Evolutionary conservation across 805 yeast species (phyloP), one percentile per base, ranked within the genome.

Genomic region (Komagataella pastoris): DNA sequence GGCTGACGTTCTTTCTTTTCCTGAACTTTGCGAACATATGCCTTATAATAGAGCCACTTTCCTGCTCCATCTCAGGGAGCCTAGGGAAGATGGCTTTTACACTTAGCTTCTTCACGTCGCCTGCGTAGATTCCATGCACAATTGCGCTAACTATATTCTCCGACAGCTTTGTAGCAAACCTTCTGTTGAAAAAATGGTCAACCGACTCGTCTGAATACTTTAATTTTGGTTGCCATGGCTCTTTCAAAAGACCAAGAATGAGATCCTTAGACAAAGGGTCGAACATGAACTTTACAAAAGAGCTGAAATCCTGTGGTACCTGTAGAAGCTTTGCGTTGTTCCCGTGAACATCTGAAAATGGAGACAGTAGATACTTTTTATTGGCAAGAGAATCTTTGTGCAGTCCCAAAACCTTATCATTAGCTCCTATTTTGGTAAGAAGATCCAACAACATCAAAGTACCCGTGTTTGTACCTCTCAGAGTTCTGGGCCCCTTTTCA

Each of bases 401-500:
- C 51, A 91, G 75, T 7, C 81, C 89, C 51, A 73, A 72, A 5
- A 91, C 67, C 43, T 76, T 72, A 46, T 75, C 71, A 6, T 67
- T 68, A 8, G 67, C 57, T 0, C 80, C 79, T 50, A 85, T 65
- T 40, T 74, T 69, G 48, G 59, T 55, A 52, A 87, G 60, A 2
- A 80, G 71, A 61, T 86, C 95, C 19, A 84, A 66, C 6, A 86
- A 76, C 23, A 87, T 59, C 30, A 84, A 67, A 0, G 89, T 79
- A 0, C 98, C 98, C 46, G 81, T 81, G 51, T 88, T 85, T 5
- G 78, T 78, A 0, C 96, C 96, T 54, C 97, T 70, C 47, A 93
- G 68, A 0, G 98, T 93, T 49, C 98, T 70, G 0, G 99, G 98
- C 0, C 98, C 99, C 55, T 83, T 84, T 59, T 93, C 98, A 30